Percentiles rank a stretch among this genome's conserved stretches.
phyloP scores from a whole-genome alignment of 1,284 basidiomycete species.

The Melampsora larici-populina region DNA sequence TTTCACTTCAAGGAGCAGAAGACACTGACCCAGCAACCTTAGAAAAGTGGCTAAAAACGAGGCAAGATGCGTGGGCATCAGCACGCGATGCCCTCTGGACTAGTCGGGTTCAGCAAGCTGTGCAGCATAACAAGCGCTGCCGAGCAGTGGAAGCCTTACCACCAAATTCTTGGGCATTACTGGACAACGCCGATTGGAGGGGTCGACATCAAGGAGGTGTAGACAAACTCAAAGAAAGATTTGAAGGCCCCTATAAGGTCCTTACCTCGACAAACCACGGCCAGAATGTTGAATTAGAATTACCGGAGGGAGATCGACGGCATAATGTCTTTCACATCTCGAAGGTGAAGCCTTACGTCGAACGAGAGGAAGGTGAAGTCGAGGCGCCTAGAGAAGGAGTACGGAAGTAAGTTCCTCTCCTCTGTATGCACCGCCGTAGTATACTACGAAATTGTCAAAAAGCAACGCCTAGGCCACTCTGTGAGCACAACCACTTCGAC shows the following conservation, averaged over 20 bases:
- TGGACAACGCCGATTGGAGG: neutral
- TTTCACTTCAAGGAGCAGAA: neutral
- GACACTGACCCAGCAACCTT: neutral
- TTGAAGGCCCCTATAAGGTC: slow-evolving; percentile 10
- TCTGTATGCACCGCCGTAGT: too few species aligned
- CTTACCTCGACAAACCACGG: neutral
- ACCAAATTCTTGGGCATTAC: neutral
- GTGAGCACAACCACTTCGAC: too few species aligned
- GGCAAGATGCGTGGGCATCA: neutral
- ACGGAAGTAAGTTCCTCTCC: too few species aligned
- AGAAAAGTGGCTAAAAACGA: neutral
- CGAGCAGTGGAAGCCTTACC: neutral
- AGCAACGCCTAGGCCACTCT: too few species aligned
- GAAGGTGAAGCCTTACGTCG: neutral
- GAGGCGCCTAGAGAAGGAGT: too few species aligned
- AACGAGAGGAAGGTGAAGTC: too few species aligned
- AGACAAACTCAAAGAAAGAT: neutral
- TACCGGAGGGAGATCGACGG: neutral
- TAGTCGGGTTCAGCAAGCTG: neutral
- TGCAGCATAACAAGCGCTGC: neutral
- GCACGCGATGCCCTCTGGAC: neutral
- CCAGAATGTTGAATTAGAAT: neutral
- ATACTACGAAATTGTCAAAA: too few species aligned
- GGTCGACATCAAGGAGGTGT: neutral
- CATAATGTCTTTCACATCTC: slow-evolving; percentile 19